Evolutionary conservation across 2,329 filamentous ascomycete species (phyloP).

Genomic region (Sclerotinia borealis): DNA sequence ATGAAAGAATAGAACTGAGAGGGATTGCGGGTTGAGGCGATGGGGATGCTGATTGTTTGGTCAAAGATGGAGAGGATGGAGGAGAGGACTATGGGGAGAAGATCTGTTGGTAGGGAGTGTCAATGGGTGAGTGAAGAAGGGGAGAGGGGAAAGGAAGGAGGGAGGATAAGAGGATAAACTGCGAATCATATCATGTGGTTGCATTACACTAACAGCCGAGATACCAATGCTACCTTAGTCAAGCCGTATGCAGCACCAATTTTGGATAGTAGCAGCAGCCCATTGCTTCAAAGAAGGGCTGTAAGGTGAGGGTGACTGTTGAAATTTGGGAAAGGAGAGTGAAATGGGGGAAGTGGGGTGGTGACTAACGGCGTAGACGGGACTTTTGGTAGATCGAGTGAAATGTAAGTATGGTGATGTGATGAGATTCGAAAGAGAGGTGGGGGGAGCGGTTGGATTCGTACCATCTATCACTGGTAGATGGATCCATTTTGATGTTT

Average conservation of each 20-base stretch:
- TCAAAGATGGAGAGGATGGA: conserved; percentile 99
- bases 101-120: no score
- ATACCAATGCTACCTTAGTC: conserved; percentile 96
- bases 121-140: neutral
- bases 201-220: conserved; percentile 90
- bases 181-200: conserved; percentile 96
- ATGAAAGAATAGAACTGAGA: no score
- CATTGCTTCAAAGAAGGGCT: conserved; percentile 92
- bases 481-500: no score
- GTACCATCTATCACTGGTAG: no score
- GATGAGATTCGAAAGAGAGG: no score
- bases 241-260: conserved; percentile 89
- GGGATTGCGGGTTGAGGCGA: conserved; percentile 65
- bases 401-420: no score
- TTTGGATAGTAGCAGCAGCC: conserved; percentile 86
- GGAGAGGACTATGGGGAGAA: conserved; percentile 99
- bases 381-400: no score
- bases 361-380: conserved; percentile 20
- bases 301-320: conserved; percentile 7
- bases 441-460: no score
- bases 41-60: conserved; percentile 76
- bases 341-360: neutral
- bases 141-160: neutral
- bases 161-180: conserved; percentile 54
- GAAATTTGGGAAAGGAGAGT: neutral